Evolutionary conservation across 2,329 filamentous ascomycete genomes (phyloP), one percentile per base, ranked within the genome.

Genomic region (Aspergillus tanneri): DNA sequence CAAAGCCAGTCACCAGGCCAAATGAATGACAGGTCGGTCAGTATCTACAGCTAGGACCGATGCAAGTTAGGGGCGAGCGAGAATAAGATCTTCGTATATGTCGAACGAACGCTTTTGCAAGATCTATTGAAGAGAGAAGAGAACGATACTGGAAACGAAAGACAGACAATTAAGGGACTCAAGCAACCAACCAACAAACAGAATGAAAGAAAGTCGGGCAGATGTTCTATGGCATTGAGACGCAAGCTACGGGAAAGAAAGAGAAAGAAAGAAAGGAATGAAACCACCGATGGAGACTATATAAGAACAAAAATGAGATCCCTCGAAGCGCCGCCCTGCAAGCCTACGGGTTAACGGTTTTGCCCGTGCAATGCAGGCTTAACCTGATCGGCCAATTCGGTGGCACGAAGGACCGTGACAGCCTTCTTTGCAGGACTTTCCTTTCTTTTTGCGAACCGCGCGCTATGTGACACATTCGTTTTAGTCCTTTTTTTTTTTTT

Each of bases 211-310:
- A 55, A 36, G 53, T 49, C 47, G 49, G 42, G 45, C 38, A 50
- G 47, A 53, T 54, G 53, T 53, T 58, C 53, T 65, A 65, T 59
- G 59, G 52, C 61, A 65, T 63, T 50, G 51, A 61, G 49, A 53
- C 53, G 52, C 49, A 55, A 54, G 41, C 47, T 47, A 36, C 27
- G 36, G 49, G 23, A 37, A 18, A 40, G 46, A 32, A 38, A 49
- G 23, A 37, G 24, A 40, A 48, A 32, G 22, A 47, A 32, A 23
- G 21, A 50, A 35, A 22, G 46, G 36, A 49, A 38, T 30, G 43
- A 46, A 45, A 27, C n/a, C 14, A 38, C 16, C 18, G 36, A n/a
- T 36, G 27, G 42, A 48, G 44, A 10, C 34, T 35, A 49, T 55
- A 57, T 57, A 57, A 53, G 51, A 39, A 6, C 19, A 36, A 12